Conservation (phyloP, 306 rosid genomes). For the Vigna radiata region DNA sequence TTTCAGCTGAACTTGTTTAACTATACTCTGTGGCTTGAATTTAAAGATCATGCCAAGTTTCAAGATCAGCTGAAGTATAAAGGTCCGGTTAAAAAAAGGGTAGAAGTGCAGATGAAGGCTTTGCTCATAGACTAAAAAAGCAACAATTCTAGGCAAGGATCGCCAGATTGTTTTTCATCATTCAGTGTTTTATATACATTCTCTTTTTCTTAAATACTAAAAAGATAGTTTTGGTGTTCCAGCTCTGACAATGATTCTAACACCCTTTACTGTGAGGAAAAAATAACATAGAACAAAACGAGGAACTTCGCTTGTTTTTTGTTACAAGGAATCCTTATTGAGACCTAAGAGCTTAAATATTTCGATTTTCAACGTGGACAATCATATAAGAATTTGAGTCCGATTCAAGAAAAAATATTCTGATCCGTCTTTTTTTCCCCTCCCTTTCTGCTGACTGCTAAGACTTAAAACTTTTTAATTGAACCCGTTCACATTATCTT, state of each 20-base stretch:
- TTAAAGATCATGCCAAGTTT: background rate
- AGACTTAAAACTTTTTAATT: background rate
- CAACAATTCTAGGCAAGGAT: background rate
- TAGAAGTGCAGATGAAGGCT: background rate
- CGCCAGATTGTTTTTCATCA: background rate
- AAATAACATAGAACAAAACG: background rate
- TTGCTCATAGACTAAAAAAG: background rate
- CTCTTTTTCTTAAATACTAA: background rate
- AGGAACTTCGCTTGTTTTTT: background rate
- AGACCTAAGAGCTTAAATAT: conserved; percentile 2
- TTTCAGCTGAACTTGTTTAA: conserved; percentile 10
- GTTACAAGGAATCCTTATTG: background rate
- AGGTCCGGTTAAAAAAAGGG: background rate
- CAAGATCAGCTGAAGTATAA: background rate
- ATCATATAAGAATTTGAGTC: conserved; percentile 9
- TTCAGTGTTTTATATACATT: background rate
- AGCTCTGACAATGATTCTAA: background rate
- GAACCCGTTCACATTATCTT: conserved; percentile 9
- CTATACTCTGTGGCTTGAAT: background rate
- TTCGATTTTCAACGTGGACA: background rate
- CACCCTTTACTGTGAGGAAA: background rate
- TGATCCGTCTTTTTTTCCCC: background rate
- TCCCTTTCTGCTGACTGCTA: background rate
- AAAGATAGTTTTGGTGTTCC: background rate
- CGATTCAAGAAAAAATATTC: conserved; percentile 4